Evolutionary conservation across 2,329 filamentous ascomycete species (phyloP).

Genomic region (Aureobasidium subglaciale): DNA sequence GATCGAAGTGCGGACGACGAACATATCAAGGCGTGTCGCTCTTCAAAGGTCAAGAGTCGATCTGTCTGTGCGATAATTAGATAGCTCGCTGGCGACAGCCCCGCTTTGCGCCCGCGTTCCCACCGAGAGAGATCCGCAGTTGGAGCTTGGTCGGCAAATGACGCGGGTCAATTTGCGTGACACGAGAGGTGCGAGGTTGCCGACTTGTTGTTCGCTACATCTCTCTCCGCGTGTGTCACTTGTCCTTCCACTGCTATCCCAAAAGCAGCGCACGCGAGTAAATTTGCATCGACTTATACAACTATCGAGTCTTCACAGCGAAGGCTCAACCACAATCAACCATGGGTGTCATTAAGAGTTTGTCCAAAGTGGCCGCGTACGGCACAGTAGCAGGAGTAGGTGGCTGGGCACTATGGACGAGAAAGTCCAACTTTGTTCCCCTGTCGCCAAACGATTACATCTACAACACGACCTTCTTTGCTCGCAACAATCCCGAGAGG

Average conservation of each 20-base stretch:
- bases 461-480: conserved; percentile 51
- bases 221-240: background rate
- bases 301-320: background rate
- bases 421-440: conserved; percentile 50
- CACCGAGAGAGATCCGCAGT: background rate
- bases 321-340: background rate
- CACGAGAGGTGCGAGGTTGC: background rate
- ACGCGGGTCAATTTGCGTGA: background rate
- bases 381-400: conserved; percentile 40
- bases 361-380: conserved; percentile 28
- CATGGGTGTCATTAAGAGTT: conserved; percentile 28
- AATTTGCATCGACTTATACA: background rate
- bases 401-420: conserved; percentile 46
- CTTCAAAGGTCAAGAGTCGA: background rate
- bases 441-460: conserved; percentile 56
- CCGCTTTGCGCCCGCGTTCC: background rate
- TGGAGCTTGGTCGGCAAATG: conserved; percentile 8
- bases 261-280: no score
- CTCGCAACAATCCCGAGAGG: conserved; percentile 53
- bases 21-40: background rate
- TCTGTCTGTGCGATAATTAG: background rate
- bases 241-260: no score
- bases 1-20: background rate
- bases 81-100: background rate
- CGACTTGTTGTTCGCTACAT: background rate